Base-by-base conservation (phyloP, 306 rosid species). In the Crotalaria pallida region DNA sequence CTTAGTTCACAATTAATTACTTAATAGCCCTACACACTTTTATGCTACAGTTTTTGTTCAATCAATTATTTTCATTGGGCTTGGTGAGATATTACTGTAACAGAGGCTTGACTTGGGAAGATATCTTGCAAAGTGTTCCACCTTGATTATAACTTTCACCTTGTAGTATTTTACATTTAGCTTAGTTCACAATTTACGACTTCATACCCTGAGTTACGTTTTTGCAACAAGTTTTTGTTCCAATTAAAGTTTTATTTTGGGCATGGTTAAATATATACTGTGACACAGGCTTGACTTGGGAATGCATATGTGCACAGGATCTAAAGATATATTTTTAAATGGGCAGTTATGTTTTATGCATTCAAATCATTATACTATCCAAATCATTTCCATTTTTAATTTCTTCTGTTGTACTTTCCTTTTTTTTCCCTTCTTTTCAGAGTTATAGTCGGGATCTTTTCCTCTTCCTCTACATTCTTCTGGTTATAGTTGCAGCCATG, bases 371-470 rank as follows among this genome's bases (percentile, higher is more conserved):
- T 13, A 38, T 58, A 62, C 40, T 60, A 56, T 69, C 11, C 18
- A 24, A 56, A 34, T 21, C 26, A 16, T 62, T 68, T 21, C 27
- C 57, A 56, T 68, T 47, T 49, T 41, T 52, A 70, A 61, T 65
- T 49, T 45, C 31, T 61, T 6, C 21, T 68, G n/a, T 49, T 55
- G 65, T 68, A 34, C 75, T 38, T 49, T 44, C 26, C 72, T 75
- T 75, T 64, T 38, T 41, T 36, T 10, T 50, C 23, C 44, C 17
- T 61, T 75, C 49, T 50, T 51, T 82, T 79, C 97, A 95, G 99
- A 83, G 53, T 66, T 95, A 95, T 88, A 95, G 76, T 58, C 96
- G 99, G 74, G 99, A 95, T 74, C 91, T 95, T 66, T 95, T 95
- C 78, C 45, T 95, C 80, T 95, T 95, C 80, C 96, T 95, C 77